phyloP scores from a whole-genome alignment of 352 stramenopile species.

The Globisporangium rhizosaccharum region DNA sequence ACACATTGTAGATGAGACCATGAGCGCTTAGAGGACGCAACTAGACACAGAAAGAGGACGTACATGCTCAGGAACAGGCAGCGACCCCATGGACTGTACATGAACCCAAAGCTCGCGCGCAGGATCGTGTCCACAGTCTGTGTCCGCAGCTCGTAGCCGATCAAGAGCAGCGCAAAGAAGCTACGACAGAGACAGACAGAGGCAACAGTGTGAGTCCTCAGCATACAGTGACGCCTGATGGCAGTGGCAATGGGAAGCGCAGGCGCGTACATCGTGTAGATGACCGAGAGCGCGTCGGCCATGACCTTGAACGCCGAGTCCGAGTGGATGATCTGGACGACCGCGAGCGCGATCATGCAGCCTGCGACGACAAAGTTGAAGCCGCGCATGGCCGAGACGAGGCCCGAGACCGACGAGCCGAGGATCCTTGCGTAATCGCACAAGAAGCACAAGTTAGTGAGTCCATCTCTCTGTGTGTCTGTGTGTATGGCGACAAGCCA shows the following conservation, averaged over 20 bases:
- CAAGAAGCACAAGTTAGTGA: background rate
- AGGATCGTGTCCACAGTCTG: constrained; percentile 59
- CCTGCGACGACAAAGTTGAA: constrained; percentile 71
- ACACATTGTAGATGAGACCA: too few species aligned
- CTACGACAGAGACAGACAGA: constrained; percentile 19
- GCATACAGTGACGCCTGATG: background rate
- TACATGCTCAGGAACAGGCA: constrained; percentile 87
- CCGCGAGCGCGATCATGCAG: constrained; percentile 68
- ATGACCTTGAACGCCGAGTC: constrained; percentile 67
- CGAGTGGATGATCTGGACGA: constrained; percentile 66
- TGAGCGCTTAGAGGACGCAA: too few species aligned
- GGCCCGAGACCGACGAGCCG: constrained; percentile 73
- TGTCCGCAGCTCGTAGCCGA: constrained; percentile 81
- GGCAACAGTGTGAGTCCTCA: background rate
- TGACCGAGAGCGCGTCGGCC: constrained; percentile 64
- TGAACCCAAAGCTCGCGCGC: constrained; percentile 82
- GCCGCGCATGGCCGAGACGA: constrained; percentile 69
- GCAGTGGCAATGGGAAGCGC: background rate
- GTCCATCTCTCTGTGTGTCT: background rate
- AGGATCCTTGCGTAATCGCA: constrained; percentile 42
- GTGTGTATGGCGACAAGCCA: too few species aligned
- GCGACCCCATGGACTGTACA: constrained; percentile 85
- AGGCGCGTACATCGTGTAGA: constrained; percentile 79
- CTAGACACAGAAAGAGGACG: constrained; percentile 8
- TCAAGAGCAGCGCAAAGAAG: constrained; percentile 79